Evolutionary conservation across 2,329 filamentous ascomycete species (phyloP).

Genomic region (Apiospora pterosperma): DNA sequence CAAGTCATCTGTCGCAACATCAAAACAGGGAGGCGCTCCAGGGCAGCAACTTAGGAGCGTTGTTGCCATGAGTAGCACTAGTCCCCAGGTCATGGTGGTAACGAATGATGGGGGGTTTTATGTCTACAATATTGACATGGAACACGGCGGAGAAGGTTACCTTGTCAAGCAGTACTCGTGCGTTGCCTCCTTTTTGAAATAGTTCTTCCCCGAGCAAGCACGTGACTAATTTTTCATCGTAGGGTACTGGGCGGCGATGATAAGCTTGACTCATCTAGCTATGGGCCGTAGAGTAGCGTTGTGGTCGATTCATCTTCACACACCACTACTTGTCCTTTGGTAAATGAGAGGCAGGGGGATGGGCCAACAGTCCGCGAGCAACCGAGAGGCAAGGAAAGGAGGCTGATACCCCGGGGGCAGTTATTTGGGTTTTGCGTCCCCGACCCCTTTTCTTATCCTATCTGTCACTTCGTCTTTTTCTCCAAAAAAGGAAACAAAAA

Average conservation of each 20-base stretch:
- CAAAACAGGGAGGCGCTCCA: constrained; percentile 17
- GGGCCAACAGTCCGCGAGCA: background rate
- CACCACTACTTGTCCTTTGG: background rate
- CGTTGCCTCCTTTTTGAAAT: constrained; percentile 33
- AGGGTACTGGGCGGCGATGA: constrained; percentile 6
- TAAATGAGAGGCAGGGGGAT: no score
- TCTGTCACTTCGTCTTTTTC: background rate
- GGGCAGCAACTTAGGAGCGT: constrained; percentile 70
- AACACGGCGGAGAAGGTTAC: constrained; percentile 88
- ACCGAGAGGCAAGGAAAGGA: background rate
- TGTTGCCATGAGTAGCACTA: constrained; percentile 95
- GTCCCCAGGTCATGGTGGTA: constrained; percentile 95
- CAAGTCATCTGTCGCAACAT: constrained; percentile 41
- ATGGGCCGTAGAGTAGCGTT: background rate
- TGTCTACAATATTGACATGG: constrained; percentile 92
- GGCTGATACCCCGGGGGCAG: background rate
- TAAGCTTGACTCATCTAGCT: constrained; percentile 5
- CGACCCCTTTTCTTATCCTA: background rate
- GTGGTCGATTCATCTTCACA: background rate
- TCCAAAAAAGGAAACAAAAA: no score
- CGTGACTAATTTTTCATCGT: background rate
- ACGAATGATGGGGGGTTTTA: constrained; percentile 95
- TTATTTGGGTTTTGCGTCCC: background rate
- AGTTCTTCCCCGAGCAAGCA: background rate
- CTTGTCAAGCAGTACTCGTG: constrained; percentile 91